Percentiles rank a stretch among this genome's conserved stretches.
Conservation (phyloP, 75 land plant species). For the Chamaecyparis obtusa region DNA sequence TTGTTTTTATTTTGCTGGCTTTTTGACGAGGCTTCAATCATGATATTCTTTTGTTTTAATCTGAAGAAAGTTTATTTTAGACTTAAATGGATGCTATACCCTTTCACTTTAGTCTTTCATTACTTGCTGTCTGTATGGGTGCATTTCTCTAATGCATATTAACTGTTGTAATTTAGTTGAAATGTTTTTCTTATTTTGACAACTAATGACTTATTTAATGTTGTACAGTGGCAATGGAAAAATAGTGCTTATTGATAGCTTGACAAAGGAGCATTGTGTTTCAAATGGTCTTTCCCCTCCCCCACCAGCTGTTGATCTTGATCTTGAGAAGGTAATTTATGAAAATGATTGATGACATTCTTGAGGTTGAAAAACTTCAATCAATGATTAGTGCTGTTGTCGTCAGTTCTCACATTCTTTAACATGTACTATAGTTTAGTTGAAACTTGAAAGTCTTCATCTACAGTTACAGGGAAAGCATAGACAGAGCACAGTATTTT, state of each 20-base stretch:
- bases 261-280: slow-evolving; percentile 33
- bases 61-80: neutral
- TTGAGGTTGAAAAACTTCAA: neutral
- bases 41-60: too few relatives aligned
- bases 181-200: neutral
- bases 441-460: neutral
- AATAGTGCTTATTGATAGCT: slow-evolving; percentile 62
- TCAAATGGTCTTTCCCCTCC: slow-evolving; percentile 62
- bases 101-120: neutral
- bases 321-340: slow-evolving; percentile 71
- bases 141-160: neutral
- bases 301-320: slow-evolving; percentile 80
- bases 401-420: neutral
- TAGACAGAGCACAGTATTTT: neutral
- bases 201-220: neutral
- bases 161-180: neutral
- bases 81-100: neutral
- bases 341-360: neutral
- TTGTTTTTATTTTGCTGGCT: neutral
- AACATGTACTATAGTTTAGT: neutral
- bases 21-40: neutral
- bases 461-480: neutral
- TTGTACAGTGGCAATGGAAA: slow-evolving; percentile 70
- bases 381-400: neutral
- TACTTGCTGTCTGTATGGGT: neutral